These are phyloP conservation scores for Akanthomyces lecanii DNA, from an alignment of 2,329 filamentous ascomycete species.

Conservation along the genomic window DNA sequence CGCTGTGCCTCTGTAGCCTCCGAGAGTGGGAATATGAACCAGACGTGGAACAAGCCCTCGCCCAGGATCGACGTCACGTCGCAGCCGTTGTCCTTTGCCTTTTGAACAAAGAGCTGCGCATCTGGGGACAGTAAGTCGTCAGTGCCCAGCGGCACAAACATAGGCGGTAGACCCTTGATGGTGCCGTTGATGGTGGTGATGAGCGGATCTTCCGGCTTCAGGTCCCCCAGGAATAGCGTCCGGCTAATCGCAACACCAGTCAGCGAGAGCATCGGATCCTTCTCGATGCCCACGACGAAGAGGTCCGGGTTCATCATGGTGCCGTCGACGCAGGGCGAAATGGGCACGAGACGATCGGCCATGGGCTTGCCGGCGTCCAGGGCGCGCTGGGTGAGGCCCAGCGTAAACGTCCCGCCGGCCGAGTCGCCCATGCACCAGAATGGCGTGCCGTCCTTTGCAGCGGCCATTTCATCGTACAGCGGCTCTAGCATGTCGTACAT, in stretches of 20 bases:
- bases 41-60: background rate
- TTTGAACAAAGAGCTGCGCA: background rate
- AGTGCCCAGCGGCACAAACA: background rate
- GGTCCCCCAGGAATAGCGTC: background rate
- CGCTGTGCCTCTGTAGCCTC: constrained; percentile 27
- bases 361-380: constrained; percentile 21
- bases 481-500: constrained; percentile 31
- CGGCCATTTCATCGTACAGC: constrained; percentile 29
- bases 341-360: constrained; percentile 27
- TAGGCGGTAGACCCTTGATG: background rate
- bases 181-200: background rate
- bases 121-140: background rate
- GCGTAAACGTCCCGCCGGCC: background rate
- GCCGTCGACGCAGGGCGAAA: constrained; percentile 29
- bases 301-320: constrained; percentile 28
- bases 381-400: background rate
- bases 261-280: constrained; percentile 19
- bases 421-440: constrained; percentile 18
- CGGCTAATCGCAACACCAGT: background rate
- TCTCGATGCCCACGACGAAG: constrained; percentile 21
- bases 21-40: constrained; percentile 21
- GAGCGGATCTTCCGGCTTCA: background rate
- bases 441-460: constrained; percentile 27
- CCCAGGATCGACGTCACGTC: background rate
- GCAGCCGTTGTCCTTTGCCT: background rate